A percentile compares a stretch with the other conserved stretches of the same genome.
Evolutionary conservation across 768 basidiomycete species (phyloP).

Genomic region (Saitozyma sp.): DNA sequence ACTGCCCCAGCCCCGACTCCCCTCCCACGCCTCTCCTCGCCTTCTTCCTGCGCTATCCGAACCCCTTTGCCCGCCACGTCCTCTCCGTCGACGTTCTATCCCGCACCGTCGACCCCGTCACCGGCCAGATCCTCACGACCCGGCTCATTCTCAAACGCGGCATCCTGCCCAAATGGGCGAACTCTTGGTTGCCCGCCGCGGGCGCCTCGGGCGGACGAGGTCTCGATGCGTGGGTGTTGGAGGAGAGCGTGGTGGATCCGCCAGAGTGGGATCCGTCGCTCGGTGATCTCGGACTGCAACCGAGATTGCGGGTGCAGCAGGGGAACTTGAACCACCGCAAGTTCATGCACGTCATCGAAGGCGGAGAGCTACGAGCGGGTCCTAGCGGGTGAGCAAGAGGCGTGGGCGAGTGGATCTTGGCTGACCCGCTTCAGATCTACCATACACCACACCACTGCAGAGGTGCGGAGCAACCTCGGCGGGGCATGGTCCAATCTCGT

Average conservation of each 20-base stretch:
- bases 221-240: constrained; percentile 87
- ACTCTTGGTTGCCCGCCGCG: constrained; percentile 62
- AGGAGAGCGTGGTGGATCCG: constrained; percentile 91
- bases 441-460: constrained; percentile 80
- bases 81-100: constrained; percentile 94
- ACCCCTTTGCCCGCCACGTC: constrained; percentile 90
- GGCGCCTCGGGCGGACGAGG: constrained; percentile 60
- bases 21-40: constrained; percentile 91
- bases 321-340: constrained; percentile 92
- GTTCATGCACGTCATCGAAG: constrained; percentile 88
- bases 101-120: constrained; percentile 66
- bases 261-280: constrained; percentile 61
- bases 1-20: constrained; percentile 67
- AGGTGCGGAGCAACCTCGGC: constrained; percentile 83
- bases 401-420: background rate
- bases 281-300: constrained; percentile 4
- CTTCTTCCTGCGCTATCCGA: constrained; percentile 93
- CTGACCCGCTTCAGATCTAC: constrained; percentile 21
- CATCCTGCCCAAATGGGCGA: constrained; percentile 88
- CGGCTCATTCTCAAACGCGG: constrained; percentile 90
- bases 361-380: constrained; percentile 68
- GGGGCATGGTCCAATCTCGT: constrained; percentile 77
- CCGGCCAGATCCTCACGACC: constrained; percentile 76
- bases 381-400: constrained; percentile 64
- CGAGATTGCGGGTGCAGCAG: constrained; percentile 67